Conservation (phyloP, 2,329 filamentous ascomycete genomes). For the Neofusicoccum parvum region DNA sequence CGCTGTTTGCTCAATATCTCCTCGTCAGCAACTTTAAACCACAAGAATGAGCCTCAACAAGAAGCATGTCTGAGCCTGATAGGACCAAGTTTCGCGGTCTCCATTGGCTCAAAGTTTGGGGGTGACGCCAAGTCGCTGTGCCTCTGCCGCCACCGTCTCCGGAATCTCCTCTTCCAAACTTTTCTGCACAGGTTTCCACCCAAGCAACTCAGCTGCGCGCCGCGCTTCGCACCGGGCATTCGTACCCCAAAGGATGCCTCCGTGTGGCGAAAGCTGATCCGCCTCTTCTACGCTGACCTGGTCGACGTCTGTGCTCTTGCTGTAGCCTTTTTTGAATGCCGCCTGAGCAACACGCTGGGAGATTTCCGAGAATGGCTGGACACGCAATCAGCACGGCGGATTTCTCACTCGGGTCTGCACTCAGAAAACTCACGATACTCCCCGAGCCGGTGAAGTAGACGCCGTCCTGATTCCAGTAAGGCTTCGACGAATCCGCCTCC, state of each 20-base stretch:
- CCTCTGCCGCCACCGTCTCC: background rate
- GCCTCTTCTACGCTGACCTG: conserved; percentile 47
- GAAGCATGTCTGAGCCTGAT: too few relatives aligned
- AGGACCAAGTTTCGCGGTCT: too few relatives aligned
- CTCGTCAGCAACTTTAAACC: too few relatives aligned
- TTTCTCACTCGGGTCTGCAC: too few relatives aligned
- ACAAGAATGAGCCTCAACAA: too few relatives aligned
- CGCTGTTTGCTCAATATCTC: too few relatives aligned
- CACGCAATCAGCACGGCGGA: background rate
- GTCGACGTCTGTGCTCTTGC: conserved; percentile 43
- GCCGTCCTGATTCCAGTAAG: conserved; percentile 61
- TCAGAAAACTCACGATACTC: conserved; percentile 57
- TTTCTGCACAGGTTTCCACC: conserved; percentile 58
- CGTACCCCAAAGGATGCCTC: conserved; percentile 59
- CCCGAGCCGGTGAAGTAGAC: conserved; percentile 71
- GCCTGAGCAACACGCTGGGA: conserved; percentile 38
- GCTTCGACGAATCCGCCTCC: conserved; percentile 24
- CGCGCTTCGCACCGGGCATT: conserved; percentile 61
- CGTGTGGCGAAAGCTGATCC: conserved; percentile 48
- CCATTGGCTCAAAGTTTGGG: too few relatives aligned
- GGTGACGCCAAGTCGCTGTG: background rate
- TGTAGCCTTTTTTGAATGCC: conserved; percentile 58
- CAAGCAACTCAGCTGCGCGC: conserved; percentile 58
- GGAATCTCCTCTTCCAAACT: background rate
- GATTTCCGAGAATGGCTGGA: conserved; percentile 45